These are phyloP conservation scores for Lentinula detonsa DNA, from an alignment of 768 basidiomycete genomes.

Conservation along the genomic window DNA sequence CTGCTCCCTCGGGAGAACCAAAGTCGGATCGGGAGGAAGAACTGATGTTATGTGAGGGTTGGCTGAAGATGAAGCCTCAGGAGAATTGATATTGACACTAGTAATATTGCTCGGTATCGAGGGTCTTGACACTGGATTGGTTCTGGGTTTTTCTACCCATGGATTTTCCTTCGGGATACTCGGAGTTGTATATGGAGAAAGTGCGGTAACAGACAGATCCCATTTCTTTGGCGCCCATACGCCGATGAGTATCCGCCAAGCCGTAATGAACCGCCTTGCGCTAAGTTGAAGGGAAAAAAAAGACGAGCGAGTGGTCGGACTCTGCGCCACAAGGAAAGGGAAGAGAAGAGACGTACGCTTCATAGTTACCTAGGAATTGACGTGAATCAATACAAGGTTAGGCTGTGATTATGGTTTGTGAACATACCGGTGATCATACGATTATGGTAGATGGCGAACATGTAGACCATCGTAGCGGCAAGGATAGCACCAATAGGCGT, in stretches of 20 bases:
- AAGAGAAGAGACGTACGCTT: constrained; percentile 47
- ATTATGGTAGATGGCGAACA: constrained; percentile 82
- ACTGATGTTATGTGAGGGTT: constrained; percentile 12
- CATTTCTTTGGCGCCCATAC: constrained; percentile 85
- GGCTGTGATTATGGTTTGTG: not conserved
- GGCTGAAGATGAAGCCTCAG: constrained; percentile 10
- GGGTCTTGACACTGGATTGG: constrained; percentile 12
- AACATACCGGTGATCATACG: constrained; percentile 76
- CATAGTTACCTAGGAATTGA: constrained; percentile 55
- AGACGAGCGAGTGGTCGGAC: constrained; percentile 7
- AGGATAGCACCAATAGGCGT: constrained; percentile 67
- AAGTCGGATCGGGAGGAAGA: constrained; percentile 14
- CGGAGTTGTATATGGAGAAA: constrained; percentile 70
- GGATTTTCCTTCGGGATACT: constrained; percentile 54
- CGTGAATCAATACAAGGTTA: constrained; percentile 3
- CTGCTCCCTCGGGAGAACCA: constrained; percentile 17
- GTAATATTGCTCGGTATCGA: constrained; percentile 11
- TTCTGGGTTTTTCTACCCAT: constrained; percentile 55
- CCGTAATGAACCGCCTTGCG: constrained; percentile 79
- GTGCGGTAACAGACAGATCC: constrained; percentile 73
- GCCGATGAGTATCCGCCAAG: constrained; percentile 96
- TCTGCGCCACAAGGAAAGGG: constrained; percentile 1
- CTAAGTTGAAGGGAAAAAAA: constrained; percentile 31
- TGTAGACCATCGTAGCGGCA: constrained; percentile 63
- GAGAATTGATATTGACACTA: not conserved